Evolutionary conservation across 257 asterid genomes (phyloP).

Genomic region (Nemophila menziesii): DNA sequence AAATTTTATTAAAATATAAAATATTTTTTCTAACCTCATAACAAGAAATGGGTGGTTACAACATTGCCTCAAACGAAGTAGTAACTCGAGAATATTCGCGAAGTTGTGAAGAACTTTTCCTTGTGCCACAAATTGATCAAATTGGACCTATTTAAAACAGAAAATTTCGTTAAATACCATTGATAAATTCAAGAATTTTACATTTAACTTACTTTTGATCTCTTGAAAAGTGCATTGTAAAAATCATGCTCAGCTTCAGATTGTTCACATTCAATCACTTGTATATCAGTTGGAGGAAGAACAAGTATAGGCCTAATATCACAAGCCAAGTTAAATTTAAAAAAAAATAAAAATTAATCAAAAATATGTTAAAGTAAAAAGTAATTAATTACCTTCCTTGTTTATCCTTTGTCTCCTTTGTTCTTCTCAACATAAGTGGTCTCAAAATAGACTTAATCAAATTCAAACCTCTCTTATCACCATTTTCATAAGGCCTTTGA

Average conservation of each 20-base stretch:
- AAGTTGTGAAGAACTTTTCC: conserved; percentile 83
- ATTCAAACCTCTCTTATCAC: conserved; percentile 59
- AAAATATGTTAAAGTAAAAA: background rate
- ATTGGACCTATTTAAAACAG: conserved; percentile 46
- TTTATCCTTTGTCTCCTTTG: conserved; percentile 73
- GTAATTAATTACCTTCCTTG: conserved; percentile 48
- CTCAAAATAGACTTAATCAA: conserved; percentile 65
- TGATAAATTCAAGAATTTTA: background rate
- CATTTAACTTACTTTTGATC: conserved; percentile 50
- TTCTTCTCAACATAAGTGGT: conserved; percentile 77
- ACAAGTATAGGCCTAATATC: conserved; percentile 61
- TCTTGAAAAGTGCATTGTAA: conserved; percentile 67
- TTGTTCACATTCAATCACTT: conserved; percentile 52
- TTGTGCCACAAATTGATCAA: conserved; percentile 76
- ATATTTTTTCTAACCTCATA: conserved; percentile 44
- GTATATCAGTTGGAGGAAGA: conserved; percentile 76
- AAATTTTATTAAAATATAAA: too few species aligned
- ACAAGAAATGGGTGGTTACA: conserved; percentile 91
- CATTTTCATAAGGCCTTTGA: conserved; percentile 71
- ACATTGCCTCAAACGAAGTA: conserved; percentile 80
- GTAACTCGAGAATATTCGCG: conserved; percentile 72
- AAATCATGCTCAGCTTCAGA: conserved; percentile 66
- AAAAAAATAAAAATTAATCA: background rate
- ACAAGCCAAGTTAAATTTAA: conserved; percentile 1
- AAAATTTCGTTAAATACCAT: conserved; percentile 1